Percentiles rank a stretch among this genome's conserved stretches.
These are phyloP conservation scores for Trifolium subterraneum DNA, from an alignment of 306 rosid species.

Conservation along the genomic window DNA sequence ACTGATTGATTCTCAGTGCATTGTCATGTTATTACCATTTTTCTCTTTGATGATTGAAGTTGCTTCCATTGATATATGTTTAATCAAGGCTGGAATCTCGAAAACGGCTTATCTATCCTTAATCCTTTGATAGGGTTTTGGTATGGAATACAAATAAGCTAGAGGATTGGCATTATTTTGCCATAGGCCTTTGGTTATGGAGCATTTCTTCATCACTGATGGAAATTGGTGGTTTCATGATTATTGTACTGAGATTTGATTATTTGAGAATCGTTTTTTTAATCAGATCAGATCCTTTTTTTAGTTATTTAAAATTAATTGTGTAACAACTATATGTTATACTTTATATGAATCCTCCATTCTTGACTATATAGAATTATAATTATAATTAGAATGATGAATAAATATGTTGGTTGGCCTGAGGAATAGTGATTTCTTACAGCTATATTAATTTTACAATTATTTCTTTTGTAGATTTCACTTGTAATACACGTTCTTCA, in stretches of 20 bases:
- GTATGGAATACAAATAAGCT: constrained; percentile 71
- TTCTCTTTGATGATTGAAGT: constrained; percentile 41
- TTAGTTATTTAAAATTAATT: too few relatives aligned
- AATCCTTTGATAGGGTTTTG: constrained; percentile 53
- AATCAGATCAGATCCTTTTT: not conserved
- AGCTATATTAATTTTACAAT: too few relatives aligned
- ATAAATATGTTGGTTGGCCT: too few relatives aligned
- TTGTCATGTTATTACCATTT: constrained; percentile 30
- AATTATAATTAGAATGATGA: too few relatives aligned
- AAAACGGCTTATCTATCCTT: constrained; percentile 58
- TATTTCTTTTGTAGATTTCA: too few relatives aligned
- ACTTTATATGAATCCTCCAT: too few relatives aligned
- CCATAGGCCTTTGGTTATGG: constrained; percentile 95
- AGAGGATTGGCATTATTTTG: constrained; percentile 82
- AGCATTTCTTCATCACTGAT: constrained; percentile 44
- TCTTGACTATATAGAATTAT: too few relatives aligned
- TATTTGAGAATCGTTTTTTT: not conserved
- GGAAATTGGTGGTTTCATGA: constrained; percentile 28
- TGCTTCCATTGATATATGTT: constrained; percentile 43
- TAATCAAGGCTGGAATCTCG: constrained; percentile 96
- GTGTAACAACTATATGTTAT: too few relatives aligned
- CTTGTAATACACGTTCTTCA: too few relatives aligned
- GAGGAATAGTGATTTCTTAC: too few relatives aligned
- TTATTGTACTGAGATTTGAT: not conserved
- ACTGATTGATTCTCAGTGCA: not conserved